A percentile compares a stretch with the other conserved stretches of the same genome.
Evolutionary conservation across 106 monocot species (phyloP).

Genomic region (Gastrodia elata): DNA sequence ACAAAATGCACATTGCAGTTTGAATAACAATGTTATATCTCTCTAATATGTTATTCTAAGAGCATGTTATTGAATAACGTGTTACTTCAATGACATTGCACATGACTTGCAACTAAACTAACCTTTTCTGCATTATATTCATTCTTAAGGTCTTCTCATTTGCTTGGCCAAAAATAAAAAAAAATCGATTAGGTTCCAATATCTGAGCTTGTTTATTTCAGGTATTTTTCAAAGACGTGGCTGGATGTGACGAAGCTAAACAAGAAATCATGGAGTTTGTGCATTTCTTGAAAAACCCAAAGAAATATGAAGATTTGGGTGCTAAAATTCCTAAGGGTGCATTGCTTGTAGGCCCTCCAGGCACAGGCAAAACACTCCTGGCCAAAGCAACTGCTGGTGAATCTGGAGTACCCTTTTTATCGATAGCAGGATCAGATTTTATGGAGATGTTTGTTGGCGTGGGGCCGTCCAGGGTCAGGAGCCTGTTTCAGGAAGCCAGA

Average conservation of each 20-base stretch:
- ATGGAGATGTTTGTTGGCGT: constrained; percentile 99
- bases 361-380: constrained; percentile 96
- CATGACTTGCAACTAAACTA: too few relatives aligned
- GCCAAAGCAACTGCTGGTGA: constrained; percentile 98
- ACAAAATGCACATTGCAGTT: too few relatives aligned
- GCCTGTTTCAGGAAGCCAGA: constrained; percentile 88
- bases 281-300: constrained; percentile 91
- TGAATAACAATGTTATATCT: too few relatives aligned
- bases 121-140: neutral
- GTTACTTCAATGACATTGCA: too few relatives aligned
- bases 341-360: constrained; percentile 96
- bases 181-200: neutral
- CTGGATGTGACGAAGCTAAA: constrained; percentile 99
- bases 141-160: neutral
- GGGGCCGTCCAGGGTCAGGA: constrained; percentile 89
- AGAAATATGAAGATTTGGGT: constrained; percentile 91
- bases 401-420: constrained; percentile 88
- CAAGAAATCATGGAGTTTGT: constrained; percentile 99
- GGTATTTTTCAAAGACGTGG: constrained; percentile 94
- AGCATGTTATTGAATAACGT: too few relatives aligned
- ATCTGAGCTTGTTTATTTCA: constrained; percentile 13
- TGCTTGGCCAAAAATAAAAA: neutral
- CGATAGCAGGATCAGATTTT: constrained; percentile 98
- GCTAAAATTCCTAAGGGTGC: constrained; percentile 99
- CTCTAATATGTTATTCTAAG: too few relatives aligned